A percentile compares a stretch with the other conserved stretches of the same genome.
Conservation (phyloP, 2,329 filamentous ascomycete genomes). For the Venturia oleaginea region DNA sequence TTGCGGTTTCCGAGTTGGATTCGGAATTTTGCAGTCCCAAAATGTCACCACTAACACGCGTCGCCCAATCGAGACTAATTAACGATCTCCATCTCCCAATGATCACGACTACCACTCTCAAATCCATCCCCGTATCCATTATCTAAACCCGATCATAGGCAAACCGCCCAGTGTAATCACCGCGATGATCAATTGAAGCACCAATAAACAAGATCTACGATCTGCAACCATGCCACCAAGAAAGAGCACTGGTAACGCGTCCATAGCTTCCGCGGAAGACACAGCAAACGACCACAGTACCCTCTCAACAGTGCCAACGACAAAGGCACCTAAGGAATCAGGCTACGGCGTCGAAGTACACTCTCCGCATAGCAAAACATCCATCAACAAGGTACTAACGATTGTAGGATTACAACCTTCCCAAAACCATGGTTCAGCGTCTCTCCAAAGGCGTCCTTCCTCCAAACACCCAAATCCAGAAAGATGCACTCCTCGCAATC, state of each 20-base stretch:
- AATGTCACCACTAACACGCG: conserved; percentile 48
- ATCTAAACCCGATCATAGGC: neutral
- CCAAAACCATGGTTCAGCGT: conserved; percentile 72
- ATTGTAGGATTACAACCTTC: conserved; percentile 62
- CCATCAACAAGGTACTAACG: neutral
- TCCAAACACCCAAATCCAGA: conserved; percentile 73
- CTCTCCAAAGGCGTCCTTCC: conserved; percentile 73
- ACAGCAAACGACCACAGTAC: neutral
- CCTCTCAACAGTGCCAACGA: neutral
- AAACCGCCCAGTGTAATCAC: neutral
- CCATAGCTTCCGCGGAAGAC: conserved; percentile 4
- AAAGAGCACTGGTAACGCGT: conserved; percentile 10
- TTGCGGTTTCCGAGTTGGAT: neutral
- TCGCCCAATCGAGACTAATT: conserved; percentile 1
- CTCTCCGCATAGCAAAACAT: neutral
- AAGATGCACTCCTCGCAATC: conserved; percentile 69
- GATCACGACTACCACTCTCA: neutral
- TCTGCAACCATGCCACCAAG: conserved; percentile 8
- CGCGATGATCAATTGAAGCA: neutral
- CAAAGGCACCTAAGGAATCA: neutral
- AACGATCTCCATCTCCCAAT: neutral
- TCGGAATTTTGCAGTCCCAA: neutral
- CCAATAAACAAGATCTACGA: neutral
- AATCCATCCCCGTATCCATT: neutral
- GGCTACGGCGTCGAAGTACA: conserved; percentile 6